These are phyloP conservation scores for Eruca vesicaria DNA, from an alignment of 441 rosid species.

Conservation along the genomic window DNA sequence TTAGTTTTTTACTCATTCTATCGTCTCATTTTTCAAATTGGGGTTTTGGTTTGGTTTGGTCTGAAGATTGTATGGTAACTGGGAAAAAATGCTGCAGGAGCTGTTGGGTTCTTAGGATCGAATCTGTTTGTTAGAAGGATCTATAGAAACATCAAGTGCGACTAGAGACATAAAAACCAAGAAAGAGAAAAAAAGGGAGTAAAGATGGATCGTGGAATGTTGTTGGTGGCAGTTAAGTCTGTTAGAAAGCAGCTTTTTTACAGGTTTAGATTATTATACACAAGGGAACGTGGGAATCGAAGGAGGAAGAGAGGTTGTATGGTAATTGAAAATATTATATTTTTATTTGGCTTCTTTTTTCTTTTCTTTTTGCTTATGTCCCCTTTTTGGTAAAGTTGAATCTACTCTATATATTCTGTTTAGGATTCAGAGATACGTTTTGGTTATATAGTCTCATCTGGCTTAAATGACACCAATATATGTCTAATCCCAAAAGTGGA, in stretches of 20 bases:
- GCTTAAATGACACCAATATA: too few relatives aligned
- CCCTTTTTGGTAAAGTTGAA: constrained; percentile 17
- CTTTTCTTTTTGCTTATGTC: not conserved
- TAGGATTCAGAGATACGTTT: constrained; percentile 10
- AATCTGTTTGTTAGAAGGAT: constrained; percentile 89
- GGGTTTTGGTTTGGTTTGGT: not conserved
- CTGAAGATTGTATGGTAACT: not conserved
- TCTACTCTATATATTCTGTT: constrained; percentile 13
- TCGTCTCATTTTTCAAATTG: not conserved
- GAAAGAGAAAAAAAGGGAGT: not conserved
- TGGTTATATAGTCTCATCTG: too few relatives aligned
- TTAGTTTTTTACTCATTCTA: constrained; percentile 27
- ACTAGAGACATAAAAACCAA: constrained; percentile 37
- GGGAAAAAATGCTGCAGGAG: constrained; percentile 49
- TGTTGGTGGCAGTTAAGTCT: constrained; percentile 1
- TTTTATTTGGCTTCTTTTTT: not conserved
- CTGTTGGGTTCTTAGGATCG: constrained; percentile 88
- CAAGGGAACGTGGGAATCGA: not conserved
- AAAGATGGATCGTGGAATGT: constrained; percentile 14
- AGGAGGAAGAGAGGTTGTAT: not conserved
- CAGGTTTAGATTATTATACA: not conserved
- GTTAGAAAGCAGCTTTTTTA: constrained; percentile 5
- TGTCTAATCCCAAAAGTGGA: too few relatives aligned
- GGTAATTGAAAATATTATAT: constrained; percentile 19
- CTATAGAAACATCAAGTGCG: constrained; percentile 94